Evolutionary conservation across 164 flowering plant species (phyloP), one percentile per base, ranked within the genome.

Genomic region (Buxus sempervirens): DNA sequence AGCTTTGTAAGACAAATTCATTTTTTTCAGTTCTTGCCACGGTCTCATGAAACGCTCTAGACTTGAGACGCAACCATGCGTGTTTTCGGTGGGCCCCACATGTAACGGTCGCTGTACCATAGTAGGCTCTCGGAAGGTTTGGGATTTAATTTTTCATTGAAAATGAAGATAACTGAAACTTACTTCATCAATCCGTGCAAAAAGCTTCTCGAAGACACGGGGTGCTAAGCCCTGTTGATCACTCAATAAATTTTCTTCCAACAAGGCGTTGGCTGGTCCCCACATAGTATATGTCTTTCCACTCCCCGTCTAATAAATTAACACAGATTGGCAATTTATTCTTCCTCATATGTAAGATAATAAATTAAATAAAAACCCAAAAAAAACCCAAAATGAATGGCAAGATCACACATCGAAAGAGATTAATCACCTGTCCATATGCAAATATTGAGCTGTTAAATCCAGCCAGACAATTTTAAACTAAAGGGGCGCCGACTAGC

Each of bases 361-460:
- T 48, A 12, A 23, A 6, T n/a, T 3, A 32, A 8, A 54, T 21
- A 7, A 60, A 58, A 3, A 1, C 15, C 41, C 19, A 42, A 36
- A 38, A 63, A 20, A 54, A 32, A 45, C 21, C 5, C 20, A 59
- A 9, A 27, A 0, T 20, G 58, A 66, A 36, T 4, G 9, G 32
- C 15, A 58, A 9, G 5, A 41, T 41, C 12, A 10, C 16, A 20
- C 7, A 19, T 27, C 22, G n/a, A 24, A 60, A 53, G n/a, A 71
- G 38, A 42, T 21, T 23, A 74, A 55, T 27, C 76, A 94, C 98
- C 96, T 95, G 99, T 25, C 99, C 99, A 76, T 95, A 95, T 38
- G 99, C 97, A 81, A 95, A 95, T 27, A 95, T 92, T 9, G 99
- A 90, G 75, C 99, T 92, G 76, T 95, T 95, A 72, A 95, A 95